A percentile compares a stretch with the other conserved stretches of the same genome.
phyloP scores from a whole-genome alignment of 768 basidiomycete species.

The Leccinum incarnatum region DNA sequence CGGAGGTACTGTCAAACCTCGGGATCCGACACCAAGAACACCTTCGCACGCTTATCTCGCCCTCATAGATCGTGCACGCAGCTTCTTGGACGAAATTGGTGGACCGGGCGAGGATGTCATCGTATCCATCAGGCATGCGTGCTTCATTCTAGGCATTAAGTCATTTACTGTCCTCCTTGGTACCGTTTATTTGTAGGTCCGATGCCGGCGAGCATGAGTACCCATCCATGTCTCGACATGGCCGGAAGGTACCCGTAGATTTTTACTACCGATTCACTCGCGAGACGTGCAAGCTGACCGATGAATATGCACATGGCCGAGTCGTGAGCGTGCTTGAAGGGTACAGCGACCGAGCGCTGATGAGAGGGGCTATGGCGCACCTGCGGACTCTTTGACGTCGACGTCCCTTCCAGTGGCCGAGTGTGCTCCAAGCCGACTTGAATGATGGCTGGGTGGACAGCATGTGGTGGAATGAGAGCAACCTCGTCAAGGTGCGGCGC shows the following conservation, averaged over 20 bases:
- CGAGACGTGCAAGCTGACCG: conserved; percentile 59
- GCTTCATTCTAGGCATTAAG: neutral
- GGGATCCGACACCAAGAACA: no score
- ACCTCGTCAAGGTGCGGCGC: conserved; percentile 51
- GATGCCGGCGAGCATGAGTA: conserved; percentile 94
- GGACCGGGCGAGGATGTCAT: conserved; percentile 66
- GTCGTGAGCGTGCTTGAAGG: conserved; percentile 91
- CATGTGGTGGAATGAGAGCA: conserved; percentile 64
- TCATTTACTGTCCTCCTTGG: neutral
- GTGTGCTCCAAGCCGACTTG: neutral
- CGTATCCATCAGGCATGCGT: conserved; percentile 76
- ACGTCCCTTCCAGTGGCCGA: neutral
- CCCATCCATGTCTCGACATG: conserved; percentile 87
- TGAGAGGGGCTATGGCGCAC: conserved; percentile 81
- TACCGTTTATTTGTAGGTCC: conserved; percentile 74
- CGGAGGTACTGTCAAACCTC: no score
- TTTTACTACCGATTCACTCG: conserved; percentile 84
- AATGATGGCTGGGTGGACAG: conserved; percentile 32
- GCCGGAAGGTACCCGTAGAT: conserved; percentile 77
- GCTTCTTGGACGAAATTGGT: conserved; percentile 68
- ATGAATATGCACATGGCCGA: conserved; percentile 40
- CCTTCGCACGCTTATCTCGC: conserved; percentile 36
- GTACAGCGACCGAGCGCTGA: conserved; percentile 87
- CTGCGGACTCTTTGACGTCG: conserved; percentile 51
- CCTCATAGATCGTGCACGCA: conserved; percentile 63